These are phyloP conservation scores for Bondarzewia mesenterica DNA, from an alignment of 1,284 basidiomycete genomes.

Conservation along the genomic window DNA sequence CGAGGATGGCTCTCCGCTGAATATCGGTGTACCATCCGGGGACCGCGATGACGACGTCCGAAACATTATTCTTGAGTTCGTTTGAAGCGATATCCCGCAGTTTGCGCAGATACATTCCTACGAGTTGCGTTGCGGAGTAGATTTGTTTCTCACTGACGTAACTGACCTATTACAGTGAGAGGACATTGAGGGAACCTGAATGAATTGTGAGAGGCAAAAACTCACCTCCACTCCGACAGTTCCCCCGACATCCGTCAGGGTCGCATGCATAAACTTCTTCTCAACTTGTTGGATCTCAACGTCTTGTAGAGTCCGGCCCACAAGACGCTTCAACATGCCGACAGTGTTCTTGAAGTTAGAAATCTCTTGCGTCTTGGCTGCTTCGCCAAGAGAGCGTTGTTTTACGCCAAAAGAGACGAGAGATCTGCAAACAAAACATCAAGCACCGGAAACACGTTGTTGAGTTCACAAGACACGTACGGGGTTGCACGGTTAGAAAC, in stretches of 20 bases:
- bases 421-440: conserved; percentile 45
- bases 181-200: conserved; percentile 5
- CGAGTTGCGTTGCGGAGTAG: conserved; percentile 83
- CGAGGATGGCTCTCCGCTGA: conserved; percentile 81
- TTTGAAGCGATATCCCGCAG: conserved; percentile 76
- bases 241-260: conserved; percentile 76
- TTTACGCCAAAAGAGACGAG: conserved; percentile 87
- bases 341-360: conserved; percentile 96
- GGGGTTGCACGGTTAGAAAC: conserved; percentile 92
- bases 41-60: conserved; percentile 88
- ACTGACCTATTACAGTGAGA: conserved; percentile 53
- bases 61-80: conserved; percentile 80
- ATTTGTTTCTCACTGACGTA: conserved; percentile 74
- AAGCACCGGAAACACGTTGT: background rate
- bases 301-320: conserved; percentile 73
- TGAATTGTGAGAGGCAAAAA: conserved; percentile 8
- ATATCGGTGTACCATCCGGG: conserved; percentile 93
- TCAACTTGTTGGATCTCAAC: conserved; percentile 75
- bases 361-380: conserved; percentile 95
- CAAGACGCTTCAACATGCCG: conserved; percentile 82
- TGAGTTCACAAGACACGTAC: conserved; percentile 36
- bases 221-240: conserved; percentile 78
- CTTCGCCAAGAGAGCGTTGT: conserved; percentile 83
- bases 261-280: conserved; percentile 84
- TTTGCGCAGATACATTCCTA: conserved; percentile 82